These are phyloP conservation scores for Mollisiaceae sp. DNA, from an alignment of 2,329 filamentous ascomycete species.

Conservation along the genomic window DNA sequence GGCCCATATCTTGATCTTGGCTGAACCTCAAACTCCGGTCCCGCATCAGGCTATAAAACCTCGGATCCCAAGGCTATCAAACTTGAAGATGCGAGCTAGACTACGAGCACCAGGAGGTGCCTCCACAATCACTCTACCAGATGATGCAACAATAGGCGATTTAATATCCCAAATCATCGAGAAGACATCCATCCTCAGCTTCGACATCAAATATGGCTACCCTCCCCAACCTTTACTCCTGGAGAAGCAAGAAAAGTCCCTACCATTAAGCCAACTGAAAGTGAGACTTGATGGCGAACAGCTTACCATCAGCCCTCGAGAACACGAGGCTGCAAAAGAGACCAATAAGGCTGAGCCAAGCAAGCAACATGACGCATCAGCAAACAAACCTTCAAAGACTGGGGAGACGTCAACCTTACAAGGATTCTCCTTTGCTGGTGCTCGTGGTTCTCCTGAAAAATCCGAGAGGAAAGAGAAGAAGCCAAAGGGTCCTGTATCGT, in stretches of 20 bases:
- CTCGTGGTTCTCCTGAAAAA: conserved; percentile 5
- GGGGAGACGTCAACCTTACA: background rate
- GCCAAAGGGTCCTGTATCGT: conserved; percentile 29
- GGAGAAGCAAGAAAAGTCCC: conserved; percentile 51
- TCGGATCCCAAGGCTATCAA: conserved; percentile 10
- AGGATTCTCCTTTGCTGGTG: conserved; percentile 10
- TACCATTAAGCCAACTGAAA: conserved; percentile 58
- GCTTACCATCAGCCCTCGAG: conserved; percentile 57
- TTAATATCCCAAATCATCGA: conserved; percentile 65
- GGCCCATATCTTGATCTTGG: background rate
- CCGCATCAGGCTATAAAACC: conserved; percentile 6
- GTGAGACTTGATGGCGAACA: conserved; percentile 71
- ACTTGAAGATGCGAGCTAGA: conserved; percentile 68
- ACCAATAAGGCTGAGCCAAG: conserved; percentile 6
- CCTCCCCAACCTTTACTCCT: conserved; percentile 74
- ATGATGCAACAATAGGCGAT: conserved; percentile 68
- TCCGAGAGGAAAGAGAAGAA: conserved; percentile 19
- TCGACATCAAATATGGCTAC: conserved; percentile 84
- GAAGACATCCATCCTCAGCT: conserved; percentile 67
- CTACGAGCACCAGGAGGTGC: conserved; percentile 77
- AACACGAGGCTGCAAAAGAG: conserved; percentile 15
- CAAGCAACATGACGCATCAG: background rate
- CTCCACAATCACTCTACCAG: conserved; percentile 70
- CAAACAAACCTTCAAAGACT: conserved; percentile 16
- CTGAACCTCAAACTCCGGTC: background rate